These are phyloP conservation scores for Hirschioporus abietinus DNA, from an alignment of 768 basidiomycete genomes.

Conservation along the genomic window DNA sequence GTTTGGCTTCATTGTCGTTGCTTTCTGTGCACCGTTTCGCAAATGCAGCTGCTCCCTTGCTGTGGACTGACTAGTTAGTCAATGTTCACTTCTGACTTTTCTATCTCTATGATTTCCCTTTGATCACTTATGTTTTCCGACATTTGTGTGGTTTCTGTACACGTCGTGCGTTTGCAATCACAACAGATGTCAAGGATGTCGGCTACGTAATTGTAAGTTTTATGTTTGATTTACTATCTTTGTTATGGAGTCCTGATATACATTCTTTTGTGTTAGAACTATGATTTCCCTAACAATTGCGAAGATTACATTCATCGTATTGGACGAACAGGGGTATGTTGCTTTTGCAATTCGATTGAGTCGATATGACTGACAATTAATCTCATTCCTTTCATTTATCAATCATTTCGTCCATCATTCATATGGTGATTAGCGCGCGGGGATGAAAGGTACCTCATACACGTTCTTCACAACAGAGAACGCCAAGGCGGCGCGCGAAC, in stretches of 20 bases:
- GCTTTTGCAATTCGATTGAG: background rate
- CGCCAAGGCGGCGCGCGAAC: constrained; percentile 89
- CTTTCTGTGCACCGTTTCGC: too few species aligned
- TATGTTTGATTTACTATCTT: constrained; percentile 8
- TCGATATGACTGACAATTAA: background rate
- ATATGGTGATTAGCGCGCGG: constrained; percentile 60
- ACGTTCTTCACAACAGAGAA: constrained; percentile 98
- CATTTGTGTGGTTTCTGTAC: constrained; percentile 27
- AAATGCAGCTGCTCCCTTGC: too few species aligned
- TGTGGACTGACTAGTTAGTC: too few species aligned
- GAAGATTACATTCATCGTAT: constrained; percentile 99
- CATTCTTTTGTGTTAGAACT: constrained; percentile 55
- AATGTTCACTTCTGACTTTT: constrained; percentile 21
- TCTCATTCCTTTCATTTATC: background rate
- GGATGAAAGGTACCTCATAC: constrained; percentile 86
- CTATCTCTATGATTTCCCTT: constrained; percentile 19
- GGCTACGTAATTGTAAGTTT: constrained; percentile 88
- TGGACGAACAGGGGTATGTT: constrained; percentile 85
- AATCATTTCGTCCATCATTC: constrained; percentile 16
- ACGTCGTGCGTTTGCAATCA: constrained; percentile 22
- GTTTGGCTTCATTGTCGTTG: constrained; percentile 32
- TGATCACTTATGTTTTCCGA: constrained; percentile 22
- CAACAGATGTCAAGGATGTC: constrained; percentile 96
- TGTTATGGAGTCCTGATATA: constrained; percentile 6
- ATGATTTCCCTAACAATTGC: constrained; percentile 96